These are phyloP conservation scores for Vigna nakashimae DNA, from an alignment of 306 rosid genomes.

Conservation along the genomic window DNA sequence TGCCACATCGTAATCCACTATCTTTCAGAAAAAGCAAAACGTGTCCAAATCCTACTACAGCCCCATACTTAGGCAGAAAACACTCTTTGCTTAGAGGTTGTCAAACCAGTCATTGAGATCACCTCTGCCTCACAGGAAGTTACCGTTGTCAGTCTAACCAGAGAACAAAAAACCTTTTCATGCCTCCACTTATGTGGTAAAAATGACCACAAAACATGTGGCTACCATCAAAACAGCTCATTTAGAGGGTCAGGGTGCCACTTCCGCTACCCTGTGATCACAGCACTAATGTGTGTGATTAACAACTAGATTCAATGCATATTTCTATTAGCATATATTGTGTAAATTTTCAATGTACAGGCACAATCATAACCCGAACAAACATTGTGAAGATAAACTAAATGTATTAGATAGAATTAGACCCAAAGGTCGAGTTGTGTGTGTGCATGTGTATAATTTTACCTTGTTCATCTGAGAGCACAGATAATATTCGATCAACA, in stretches of 20 bases:
- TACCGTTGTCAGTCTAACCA: too few species aligned
- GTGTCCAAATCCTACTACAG: not conserved
- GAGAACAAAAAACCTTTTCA: too few species aligned
- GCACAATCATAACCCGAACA: constrained; percentile 18
- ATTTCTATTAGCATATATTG: constrained; percentile 5
- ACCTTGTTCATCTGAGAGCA: constrained; percentile 91
- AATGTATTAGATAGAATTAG: constrained; percentile 19
- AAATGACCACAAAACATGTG: too few species aligned
- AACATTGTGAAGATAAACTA: constrained; percentile 19
- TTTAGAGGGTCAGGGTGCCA: not conserved
- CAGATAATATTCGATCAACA: constrained; percentile 74
- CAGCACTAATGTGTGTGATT: not conserved
- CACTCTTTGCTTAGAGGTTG: too few species aligned
- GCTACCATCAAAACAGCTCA: not conserved
- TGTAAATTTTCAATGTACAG: constrained; percentile 8
- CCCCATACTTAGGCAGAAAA: not conserved
- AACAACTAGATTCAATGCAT: not conserved
- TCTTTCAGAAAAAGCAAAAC: not conserved
- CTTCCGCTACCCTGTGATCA: not conserved
- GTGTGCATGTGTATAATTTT: constrained; percentile 21
- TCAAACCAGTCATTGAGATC: too few species aligned
- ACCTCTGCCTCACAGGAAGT: too few species aligned
- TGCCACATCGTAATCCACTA: not conserved
- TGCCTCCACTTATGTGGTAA: too few species aligned
- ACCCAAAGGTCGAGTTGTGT: not conserved